phyloP scores from a whole-genome alignment of 2,329 filamentous ascomycete species.

The Ophiostoma ulmi region DNA sequence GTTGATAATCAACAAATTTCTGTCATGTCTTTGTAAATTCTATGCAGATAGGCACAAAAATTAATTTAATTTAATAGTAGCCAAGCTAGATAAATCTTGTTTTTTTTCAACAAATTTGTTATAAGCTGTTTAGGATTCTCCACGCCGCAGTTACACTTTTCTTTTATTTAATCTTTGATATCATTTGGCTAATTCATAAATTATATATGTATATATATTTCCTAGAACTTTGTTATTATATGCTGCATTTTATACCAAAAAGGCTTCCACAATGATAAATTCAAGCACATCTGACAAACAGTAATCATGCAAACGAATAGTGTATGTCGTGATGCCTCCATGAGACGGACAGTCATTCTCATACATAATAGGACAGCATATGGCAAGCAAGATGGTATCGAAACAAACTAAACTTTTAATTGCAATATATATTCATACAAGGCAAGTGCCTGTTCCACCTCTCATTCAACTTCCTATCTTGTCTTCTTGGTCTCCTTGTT shows the following conservation, averaged over 20 bases:
- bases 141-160: too few species aligned
- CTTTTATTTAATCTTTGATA: too few species aligned
- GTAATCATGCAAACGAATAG: too few species aligned
- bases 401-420: background rate
- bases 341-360: background rate
- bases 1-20: too few species aligned
- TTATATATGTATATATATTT: too few species aligned
- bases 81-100: too few species aligned
- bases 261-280: background rate
- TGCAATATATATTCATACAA: background rate
- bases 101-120: too few species aligned
- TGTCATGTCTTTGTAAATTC: background rate
- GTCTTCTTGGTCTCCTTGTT: constrained; percentile 46
- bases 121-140: too few species aligned
- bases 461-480: constrained; percentile 32
- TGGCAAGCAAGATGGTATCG: background rate
- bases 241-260: too few species aligned
- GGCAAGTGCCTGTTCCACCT: background rate
- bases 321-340: background rate
- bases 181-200: too few species aligned
- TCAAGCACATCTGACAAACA: background rate
- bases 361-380: background rate
- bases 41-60: background rate
- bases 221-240: too few species aligned
- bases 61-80: background rate